phyloP scores from a whole-genome alignment of 257 asterid species.

The Coffea canephora region DNA sequence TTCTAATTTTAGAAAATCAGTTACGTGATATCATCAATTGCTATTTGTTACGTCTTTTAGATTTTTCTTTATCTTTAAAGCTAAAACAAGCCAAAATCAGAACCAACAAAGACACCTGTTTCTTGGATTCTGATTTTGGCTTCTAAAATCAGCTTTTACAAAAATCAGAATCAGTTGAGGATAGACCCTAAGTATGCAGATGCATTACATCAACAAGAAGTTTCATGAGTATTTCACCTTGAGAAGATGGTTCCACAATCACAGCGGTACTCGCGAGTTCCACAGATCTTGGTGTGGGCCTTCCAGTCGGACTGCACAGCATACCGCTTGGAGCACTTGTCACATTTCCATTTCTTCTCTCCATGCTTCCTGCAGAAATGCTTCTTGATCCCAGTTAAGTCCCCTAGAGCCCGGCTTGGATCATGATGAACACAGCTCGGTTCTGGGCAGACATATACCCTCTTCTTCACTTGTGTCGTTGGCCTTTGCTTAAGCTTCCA shows the following conservation, averaged over 20 bases:
- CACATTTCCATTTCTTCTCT: constrained; percentile 32
- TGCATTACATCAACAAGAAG: too few species aligned
- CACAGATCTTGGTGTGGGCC: constrained; percentile 28
- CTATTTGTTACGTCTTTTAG: too few species aligned
- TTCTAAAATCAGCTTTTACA: too few species aligned
- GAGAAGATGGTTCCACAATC: constrained; percentile 31
- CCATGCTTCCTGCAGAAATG: constrained; percentile 31
- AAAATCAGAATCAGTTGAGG: too few species aligned
- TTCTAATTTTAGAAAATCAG: too few species aligned
- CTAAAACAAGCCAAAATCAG: too few species aligned
- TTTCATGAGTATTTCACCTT: constrained; percentile 3
- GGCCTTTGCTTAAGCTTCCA: constrained; percentile 29
- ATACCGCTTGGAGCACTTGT: constrained; percentile 28
- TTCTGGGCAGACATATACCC: constrained; percentile 28
- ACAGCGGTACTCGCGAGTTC: constrained; percentile 26
- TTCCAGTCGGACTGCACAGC: constrained; percentile 31
- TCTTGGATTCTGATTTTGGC: too few species aligned
- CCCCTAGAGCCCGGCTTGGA: constrained; percentile 30
- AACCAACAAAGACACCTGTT: too few species aligned
- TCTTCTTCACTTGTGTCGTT: constrained; percentile 15
- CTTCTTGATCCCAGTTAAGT: constrained; percentile 29
- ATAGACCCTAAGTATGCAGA: too few species aligned
- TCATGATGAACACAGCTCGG: constrained; percentile 29
- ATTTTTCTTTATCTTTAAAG: too few species aligned
- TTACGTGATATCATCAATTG: too few species aligned